Conservation (phyloP, 768 basidiomycete species). For the Naganishia vaughanmartiniae region DNA sequence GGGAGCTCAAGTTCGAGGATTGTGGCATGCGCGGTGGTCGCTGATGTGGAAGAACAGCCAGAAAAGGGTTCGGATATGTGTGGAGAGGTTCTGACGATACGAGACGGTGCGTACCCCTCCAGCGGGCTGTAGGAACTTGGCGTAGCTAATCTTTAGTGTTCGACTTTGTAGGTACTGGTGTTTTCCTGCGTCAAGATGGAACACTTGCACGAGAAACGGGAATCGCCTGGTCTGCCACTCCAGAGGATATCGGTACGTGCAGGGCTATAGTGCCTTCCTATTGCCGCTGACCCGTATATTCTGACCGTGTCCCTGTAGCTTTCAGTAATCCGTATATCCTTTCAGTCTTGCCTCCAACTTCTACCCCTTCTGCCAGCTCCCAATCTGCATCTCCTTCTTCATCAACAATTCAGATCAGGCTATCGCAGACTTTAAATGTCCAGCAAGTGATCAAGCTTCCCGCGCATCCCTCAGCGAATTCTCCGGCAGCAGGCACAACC, state of each 20-base stretch:
- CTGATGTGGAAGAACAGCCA: not conserved
- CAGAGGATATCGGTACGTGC: constrained; percentile 40
- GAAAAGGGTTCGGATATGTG: constrained; percentile 2
- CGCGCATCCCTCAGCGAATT: constrained; percentile 32
- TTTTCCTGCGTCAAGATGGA: constrained; percentile 45
- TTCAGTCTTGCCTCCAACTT: constrained; percentile 36
- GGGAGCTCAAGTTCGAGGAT: constrained; percentile 15
- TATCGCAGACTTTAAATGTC: constrained; percentile 38
- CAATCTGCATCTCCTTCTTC: constrained; percentile 17
- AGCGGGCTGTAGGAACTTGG: constrained; percentile 30
- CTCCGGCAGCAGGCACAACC: constrained; percentile 48
- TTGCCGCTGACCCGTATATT: constrained; percentile 21
- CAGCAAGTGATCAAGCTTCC: constrained; percentile 33
- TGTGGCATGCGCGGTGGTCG: constrained; percentile 38
- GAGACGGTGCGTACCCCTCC: constrained; percentile 40
- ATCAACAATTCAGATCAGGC: constrained; percentile 40
- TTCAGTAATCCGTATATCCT: constrained; percentile 48
- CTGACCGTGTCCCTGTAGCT: constrained; percentile 17
- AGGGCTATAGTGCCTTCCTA: not conserved
- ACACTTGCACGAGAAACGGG: constrained; percentile 39
- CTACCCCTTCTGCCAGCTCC: constrained; percentile 26
- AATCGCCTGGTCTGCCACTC: constrained; percentile 42
- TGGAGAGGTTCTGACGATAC: constrained; percentile 42
- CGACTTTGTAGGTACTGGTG: constrained; percentile 7
- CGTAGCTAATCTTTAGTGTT: not conserved